These are phyloP conservation scores for Solanum pimpinellifolium DNA, from an alignment of 257 asterid genomes.

Conservation along the genomic window DNA sequence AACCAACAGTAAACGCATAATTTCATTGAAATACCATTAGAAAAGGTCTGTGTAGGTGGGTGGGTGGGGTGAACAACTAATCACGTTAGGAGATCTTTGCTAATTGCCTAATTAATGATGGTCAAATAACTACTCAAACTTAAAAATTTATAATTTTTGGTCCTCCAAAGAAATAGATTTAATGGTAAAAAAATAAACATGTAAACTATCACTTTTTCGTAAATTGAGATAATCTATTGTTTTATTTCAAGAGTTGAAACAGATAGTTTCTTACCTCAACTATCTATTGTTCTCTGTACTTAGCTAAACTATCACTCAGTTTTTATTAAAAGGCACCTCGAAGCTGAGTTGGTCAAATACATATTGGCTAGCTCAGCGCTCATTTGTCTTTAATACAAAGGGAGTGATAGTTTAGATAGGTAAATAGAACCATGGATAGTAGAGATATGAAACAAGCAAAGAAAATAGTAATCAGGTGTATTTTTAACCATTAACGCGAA, in stretches of 20 bases:
- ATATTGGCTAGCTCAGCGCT: too few relatives aligned
- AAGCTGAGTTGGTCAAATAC: background rate
- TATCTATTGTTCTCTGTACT: background rate
- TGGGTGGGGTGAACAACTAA: too few relatives aligned
- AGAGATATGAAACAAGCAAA: background rate
- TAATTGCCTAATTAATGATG: background rate
- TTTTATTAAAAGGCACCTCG: background rate
- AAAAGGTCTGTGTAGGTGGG: too few relatives aligned
- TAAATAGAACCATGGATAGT: background rate
- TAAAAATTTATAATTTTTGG: too few relatives aligned
- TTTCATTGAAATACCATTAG: too few relatives aligned
- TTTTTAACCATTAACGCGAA: background rate
- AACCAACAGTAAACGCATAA: too few relatives aligned
- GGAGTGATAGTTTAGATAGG: background rate
- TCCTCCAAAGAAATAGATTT: background rate
- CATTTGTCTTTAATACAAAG: background rate
- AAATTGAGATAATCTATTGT: too few relatives aligned
- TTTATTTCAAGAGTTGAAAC: too few relatives aligned
- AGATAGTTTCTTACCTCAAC: background rate
- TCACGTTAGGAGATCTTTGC: background rate
- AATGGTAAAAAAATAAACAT: background rate
- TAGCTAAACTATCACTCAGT: background rate
- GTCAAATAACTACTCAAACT: background rate
- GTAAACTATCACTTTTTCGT: too few relatives aligned
- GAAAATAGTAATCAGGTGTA: background rate